Evolutionary conservation across 192 early-diverging fungal species (phyloP), one percentile per base, ranked within the genome.

Genomic region (Entomortierella lignicola): DNA sequence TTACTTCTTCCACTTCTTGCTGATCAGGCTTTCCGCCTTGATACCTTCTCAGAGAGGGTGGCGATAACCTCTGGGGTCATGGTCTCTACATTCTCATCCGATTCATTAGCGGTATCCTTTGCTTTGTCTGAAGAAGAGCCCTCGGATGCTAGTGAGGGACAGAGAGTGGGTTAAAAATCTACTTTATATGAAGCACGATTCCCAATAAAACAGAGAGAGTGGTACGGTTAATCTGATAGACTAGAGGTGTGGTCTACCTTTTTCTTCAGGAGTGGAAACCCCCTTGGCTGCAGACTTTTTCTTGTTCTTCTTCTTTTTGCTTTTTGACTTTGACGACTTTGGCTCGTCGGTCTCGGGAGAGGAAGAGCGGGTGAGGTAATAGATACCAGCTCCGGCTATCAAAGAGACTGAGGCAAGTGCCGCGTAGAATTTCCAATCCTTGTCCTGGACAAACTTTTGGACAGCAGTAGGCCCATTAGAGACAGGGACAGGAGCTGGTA

Each of bases 361-460:
- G 43, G 80, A 56, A 42, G 80, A 43, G 55, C 82, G 80, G 23
- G 86, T 84, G 53, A 90, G 83, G 79, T 89, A 93, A 80, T 92
- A 94, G 31, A 89, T 60, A 48, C 89, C 88, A 41, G 90, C 81
- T 41, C 91, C 89, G 2, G 88, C 90, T 7, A 85, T 72, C 23
- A 88, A 75, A 27, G 85, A 61, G 23, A 89, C 89, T 51, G 89
- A 86, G 56, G 87, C 82, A 17, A 89, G 81, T 20, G 89, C 89
- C 17, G 89, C 84, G 56, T 89, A 93, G 60, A 94, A 92, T 70
- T 88, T 92, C 89, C 89, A 92, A 77, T 87, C 87, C 60, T 85
- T 86, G 59, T 86, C 84, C 79, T 84, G 81, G 62, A 89, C 69
- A 61, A 84, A 86, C 69, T 81, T 83, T 37, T 86, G 86, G 26